Conservation (phyloP, 2,329 filamentous ascomycete species). For the Fusarium sp. region DNA sequence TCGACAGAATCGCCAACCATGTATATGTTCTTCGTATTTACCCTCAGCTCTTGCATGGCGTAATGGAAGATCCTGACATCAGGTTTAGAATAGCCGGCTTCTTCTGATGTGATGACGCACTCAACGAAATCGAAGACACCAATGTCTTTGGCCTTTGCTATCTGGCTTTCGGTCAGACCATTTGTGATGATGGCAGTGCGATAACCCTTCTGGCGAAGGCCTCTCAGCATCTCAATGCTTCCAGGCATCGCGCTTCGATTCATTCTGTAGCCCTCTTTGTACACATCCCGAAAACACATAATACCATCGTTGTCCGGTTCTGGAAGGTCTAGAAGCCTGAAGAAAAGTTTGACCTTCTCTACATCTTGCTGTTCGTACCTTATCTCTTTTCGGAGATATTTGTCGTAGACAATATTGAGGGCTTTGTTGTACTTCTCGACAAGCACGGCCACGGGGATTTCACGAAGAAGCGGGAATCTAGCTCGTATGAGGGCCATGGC, state of each 20-base stretch:
- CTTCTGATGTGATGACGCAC: conserved; percentile 4
- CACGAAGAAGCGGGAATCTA: background rate
- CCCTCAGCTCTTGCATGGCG: background rate
- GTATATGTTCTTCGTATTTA: rapidly evolving
- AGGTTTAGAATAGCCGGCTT: background rate
- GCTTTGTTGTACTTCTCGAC: background rate
- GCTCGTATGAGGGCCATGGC: background rate
- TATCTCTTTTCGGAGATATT: background rate
- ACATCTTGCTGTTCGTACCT: background rate
- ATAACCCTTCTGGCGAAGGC: background rate
- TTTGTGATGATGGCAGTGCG: conserved; percentile 4
- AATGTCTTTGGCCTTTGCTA: conserved; percentile 1
- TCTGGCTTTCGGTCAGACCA: background rate
- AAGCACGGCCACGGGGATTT: background rate
- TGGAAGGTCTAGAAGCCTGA: background rate
- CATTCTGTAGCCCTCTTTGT: background rate
- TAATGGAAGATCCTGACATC: background rate
- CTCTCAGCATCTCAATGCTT: background rate
- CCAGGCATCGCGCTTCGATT: background rate
- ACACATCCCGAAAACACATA: background rate
- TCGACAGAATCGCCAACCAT: background rate
- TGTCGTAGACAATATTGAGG: background rate
- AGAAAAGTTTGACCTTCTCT: background rate
- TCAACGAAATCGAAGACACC: background rate
- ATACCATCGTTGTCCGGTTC: background rate